A percentile compares a stretch with the other conserved stretches of the same genome.
Conservation (phyloP, 768 basidiomycete species). For the Tulasnella sp. region DNA sequence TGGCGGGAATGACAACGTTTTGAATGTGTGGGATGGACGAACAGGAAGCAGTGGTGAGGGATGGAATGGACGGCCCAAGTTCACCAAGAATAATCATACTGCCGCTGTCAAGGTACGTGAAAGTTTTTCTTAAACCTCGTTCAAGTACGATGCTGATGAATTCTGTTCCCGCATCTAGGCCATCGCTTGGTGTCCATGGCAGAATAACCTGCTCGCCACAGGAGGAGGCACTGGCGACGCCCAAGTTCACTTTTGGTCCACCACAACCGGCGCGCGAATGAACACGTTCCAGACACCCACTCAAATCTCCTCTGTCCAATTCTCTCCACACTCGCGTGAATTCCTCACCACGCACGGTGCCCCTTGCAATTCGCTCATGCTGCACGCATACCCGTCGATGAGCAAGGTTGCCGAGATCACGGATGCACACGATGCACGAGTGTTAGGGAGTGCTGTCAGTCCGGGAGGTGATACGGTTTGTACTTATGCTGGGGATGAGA, state of each 20-base stretch:
- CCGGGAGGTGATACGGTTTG: conserved; percentile 87
- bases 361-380: conserved; percentile 73
- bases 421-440: conserved; percentile 86
- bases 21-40: conserved; percentile 93
- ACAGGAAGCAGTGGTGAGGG: conserved; percentile 30
- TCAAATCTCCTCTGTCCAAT: conserved; percentile 86
- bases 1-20: conserved; percentile 95
- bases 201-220: conserved; percentile 76
- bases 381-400: conserved; percentile 78
- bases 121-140: neutral
- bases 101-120: conserved; percentile 49
- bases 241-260: conserved; percentile 83
- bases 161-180: conserved; percentile 47
- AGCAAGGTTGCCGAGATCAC: conserved; percentile 74
- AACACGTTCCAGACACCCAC: conserved; percentile 79
- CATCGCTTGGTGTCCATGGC: conserved; percentile 97
- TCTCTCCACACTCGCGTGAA: conserved; percentile 80
- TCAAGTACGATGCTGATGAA: too few species aligned
- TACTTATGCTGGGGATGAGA: conserved; percentile 91
- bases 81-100: conserved; percentile 85
- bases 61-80: conserved; percentile 49
- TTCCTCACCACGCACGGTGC: conserved; percentile 89
- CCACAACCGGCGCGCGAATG: conserved; percentile 80
- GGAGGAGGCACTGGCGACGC: conserved; percentile 95
- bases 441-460: conserved; percentile 72